Base-by-base conservation (phyloP, 2,329 filamentous ascomycete genomes). In the Cercospora beticola region DNA sequence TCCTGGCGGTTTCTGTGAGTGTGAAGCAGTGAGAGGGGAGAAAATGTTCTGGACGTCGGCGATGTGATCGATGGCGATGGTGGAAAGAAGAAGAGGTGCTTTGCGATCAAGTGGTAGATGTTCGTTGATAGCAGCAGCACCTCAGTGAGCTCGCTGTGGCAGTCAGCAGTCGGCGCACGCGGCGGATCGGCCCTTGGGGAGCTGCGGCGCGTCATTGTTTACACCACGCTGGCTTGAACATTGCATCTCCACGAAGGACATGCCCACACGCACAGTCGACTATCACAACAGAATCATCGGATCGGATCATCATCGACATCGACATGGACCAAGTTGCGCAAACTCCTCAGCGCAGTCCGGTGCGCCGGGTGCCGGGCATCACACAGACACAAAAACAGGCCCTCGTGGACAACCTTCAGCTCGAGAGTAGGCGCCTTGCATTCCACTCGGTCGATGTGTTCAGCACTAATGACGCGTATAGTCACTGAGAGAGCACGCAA, bases 401-500 rank as follows among this genome's bases (percentile, higher is more conserved):
- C 10, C 83, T 97, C 62, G 90, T 97, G 68, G 92, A 97, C 76
- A 97, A 97, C 75, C 81, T 97, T 46, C 92, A 97, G 77, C 85
- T 97, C 49, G 93, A 97, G 81, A 88, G 93, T 97, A 85, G 76
- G 82, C 72, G 43, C 43, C 31, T 28, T 26, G 33, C 23, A 16
- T 23, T 30, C 52, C 9, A 14, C 9, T 18, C 8, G 10, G 10
- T 40, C 10, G 21, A 23, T 31, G 21, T 30, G 75, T 57, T 54
- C 49, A 30, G 9, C 78, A 69, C 30, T 30, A 62, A 68, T 56
- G 63, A 77, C 59, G 74, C 66, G 61, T 59, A 10, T 73, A 97
- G 93, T 97, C 73, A 93, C 92, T 18, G 92, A 96, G 81, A 89
- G 94, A 78, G 92, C 92, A 70, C 88, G 94, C 74, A 93, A 94